phyloP scores from a whole-genome alignment of 441 rosid species.

The Brassica balearica region DNA sequence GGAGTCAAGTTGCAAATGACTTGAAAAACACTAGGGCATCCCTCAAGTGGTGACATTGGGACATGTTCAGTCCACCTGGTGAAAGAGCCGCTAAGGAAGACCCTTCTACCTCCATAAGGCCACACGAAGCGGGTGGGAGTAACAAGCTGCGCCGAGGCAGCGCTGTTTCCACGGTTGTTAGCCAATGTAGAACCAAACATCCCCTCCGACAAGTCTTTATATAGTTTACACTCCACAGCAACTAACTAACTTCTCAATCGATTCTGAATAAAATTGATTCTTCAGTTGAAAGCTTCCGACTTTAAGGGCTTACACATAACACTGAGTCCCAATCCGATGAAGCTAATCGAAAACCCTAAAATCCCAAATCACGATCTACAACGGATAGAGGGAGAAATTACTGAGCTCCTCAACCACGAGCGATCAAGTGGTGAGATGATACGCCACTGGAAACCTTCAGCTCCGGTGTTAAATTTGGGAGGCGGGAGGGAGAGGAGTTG shows the following conservation, averaged over 20 bases:
- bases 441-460: constrained; percentile 39
- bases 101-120: constrained; percentile 73
- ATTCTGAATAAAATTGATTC: too few species aligned
- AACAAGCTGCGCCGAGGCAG: constrained; percentile 50
- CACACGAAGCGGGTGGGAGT: constrained; percentile 80
- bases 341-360: too few species aligned
- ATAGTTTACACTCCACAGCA: too few species aligned
- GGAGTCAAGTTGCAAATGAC: constrained; percentile 65
- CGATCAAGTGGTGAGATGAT: constrained; percentile 49
- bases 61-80: constrained; percentile 85
- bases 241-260: too few species aligned
- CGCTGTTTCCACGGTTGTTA: constrained; percentile 54
- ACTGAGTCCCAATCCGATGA: too few species aligned
- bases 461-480: constrained; percentile 49
- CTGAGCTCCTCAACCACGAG: constrained; percentile 24
- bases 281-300: too few species aligned
- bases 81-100: constrained; percentile 68
- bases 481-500: constrained; percentile 5
- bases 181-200: constrained; percentile 72
- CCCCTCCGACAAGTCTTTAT: too few species aligned
- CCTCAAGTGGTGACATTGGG: constrained; percentile 93
- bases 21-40: constrained; percentile 94
- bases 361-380: too few species aligned
- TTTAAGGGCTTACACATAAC: too few species aligned
- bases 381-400: too few species aligned